Evolutionary conservation across 1,139 yeast species (phyloP), one percentile per base, ranked within the genome.

Genomic region (Hansenula lynferdii): DNA sequence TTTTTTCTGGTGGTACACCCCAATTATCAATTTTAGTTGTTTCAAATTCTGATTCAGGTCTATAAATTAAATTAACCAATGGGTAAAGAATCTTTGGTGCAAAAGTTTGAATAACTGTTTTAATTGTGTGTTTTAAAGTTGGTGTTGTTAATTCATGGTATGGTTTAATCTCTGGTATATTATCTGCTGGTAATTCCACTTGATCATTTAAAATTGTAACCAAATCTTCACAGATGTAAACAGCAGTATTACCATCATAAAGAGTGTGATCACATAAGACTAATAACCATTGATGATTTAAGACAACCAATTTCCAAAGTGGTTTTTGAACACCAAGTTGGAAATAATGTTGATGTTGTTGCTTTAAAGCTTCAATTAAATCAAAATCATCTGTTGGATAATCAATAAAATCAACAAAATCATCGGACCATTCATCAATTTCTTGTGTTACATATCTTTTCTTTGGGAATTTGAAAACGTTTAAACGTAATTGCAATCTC

Each of bases 181-280:
- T 17, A 15, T 31, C 34, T 10, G 19, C n/a, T 22, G 23, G 23
- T 9, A 31, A 11, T n/a, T 17, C 21, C 16, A 4, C 17, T 7
- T n/a, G 16, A 20, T 28, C 43, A 8, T 38, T 38, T 20, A 39
- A 15, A 5, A 43, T 17, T 12, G 20, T 8, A 2, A 40, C 8
- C 5, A 47, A 28, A 20, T 49, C 53, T 23, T 49, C 47, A 5
- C 48, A 6, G 3, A 48, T 32, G 22, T 43, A 34, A 2, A 36
- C 38, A 8, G 35, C 44, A n/a, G 45, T 37, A 2, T 38, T 41
- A 1, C 53, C 53, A 39, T 49, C 53, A 20, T 33, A 29, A 8
- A 48, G 34, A 8, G 42, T 20, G 31, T 49, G 53, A 16, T 49
- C 49, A 33, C 38, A 42, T 5, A 41, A 41, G 17, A 45, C 21